phyloP scores from a whole-genome alignment of 495 filamentous ascomycete genomes.

The Neurospora tetraspora region DNA sequence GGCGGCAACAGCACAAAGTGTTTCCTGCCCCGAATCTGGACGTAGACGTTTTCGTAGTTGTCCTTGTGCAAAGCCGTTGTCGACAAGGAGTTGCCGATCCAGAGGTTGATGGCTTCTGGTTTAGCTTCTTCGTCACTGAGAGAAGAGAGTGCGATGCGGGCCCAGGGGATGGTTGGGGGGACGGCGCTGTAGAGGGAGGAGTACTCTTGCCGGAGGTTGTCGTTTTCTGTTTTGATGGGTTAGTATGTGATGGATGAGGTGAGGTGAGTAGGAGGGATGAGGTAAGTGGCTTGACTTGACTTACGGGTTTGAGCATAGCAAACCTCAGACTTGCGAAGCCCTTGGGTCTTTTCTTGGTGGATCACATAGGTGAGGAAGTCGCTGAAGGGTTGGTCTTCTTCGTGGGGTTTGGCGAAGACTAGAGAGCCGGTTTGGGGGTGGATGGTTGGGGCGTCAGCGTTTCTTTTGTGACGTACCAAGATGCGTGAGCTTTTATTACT shows the following conservation, averaged over 20 bases:
- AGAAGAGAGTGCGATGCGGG: constrained; percentile 46
- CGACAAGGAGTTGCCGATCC: constrained; percentile 60
- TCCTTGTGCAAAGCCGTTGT: constrained; percentile 64
- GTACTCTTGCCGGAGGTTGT: constrained; percentile 67
- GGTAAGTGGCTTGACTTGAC: no score
- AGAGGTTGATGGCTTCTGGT: constrained; percentile 69
- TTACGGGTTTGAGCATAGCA: constrained; percentile 47
- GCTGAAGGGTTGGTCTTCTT: constrained; percentile 40
- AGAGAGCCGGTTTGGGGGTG: constrained; percentile 20
- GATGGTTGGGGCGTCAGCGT: constrained; percentile 49
- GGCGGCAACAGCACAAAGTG: constrained; percentile 63
- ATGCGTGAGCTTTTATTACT: background rate
- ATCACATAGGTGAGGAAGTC: constrained; percentile 38
- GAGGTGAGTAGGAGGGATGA: background rate
- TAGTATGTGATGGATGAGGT: background rate
- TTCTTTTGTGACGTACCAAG: constrained; percentile 27
- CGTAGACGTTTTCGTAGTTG: constrained; percentile 75
- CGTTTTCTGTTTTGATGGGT: constrained; percentile 44
- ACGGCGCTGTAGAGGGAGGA: constrained; percentile 43
- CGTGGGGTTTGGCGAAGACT: constrained; percentile 46
- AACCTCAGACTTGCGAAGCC: constrained; percentile 20
- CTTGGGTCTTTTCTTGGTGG: constrained; percentile 21
- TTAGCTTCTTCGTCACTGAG: constrained; percentile 15
- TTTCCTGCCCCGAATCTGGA: constrained; percentile 58
- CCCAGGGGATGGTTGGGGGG: constrained; percentile 50